Evolutionary conservation across 139 green algal species (phyloP).

Genomic region (Coelastrella sp.): DNA sequence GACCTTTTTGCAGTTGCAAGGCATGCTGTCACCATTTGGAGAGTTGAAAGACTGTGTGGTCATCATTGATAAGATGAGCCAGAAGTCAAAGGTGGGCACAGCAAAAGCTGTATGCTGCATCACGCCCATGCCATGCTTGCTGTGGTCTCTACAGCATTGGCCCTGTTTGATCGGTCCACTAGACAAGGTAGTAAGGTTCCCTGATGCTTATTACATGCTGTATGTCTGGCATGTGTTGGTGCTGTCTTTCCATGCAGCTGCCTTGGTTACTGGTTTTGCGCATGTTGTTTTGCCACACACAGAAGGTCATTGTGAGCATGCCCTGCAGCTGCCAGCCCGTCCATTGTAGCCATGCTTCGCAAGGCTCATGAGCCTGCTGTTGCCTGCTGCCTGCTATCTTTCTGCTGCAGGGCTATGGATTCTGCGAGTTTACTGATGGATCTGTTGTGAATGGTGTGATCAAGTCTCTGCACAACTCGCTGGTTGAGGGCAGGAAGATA

Average conservation of each 20-base stretch:
- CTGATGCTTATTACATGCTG: too few relatives aligned
- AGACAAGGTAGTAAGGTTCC: too few relatives aligned
- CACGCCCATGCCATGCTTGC: too few relatives aligned
- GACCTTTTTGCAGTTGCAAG: conserved; percentile 14
- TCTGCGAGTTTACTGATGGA: conserved; percentile 42
- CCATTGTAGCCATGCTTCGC: background rate
- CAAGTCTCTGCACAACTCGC: conserved; percentile 40
- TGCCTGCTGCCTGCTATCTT: background rate
- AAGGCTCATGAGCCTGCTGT: background rate
- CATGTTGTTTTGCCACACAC: background rate
- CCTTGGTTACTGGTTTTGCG: background rate
- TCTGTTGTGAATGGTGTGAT: conserved; percentile 33
- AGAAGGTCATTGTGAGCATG: too few relatives aligned
- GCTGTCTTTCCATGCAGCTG: too few relatives aligned
- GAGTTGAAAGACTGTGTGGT: conserved; percentile 84
- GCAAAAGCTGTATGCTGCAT: too few relatives aligned
- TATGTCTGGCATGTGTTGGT: too few relatives aligned
- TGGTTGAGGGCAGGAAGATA: conserved; percentile 41
- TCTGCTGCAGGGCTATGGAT: conserved; percentile 20
- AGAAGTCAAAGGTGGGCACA: conserved; percentile 78
- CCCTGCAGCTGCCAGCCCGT: background rate
- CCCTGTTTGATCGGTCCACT: too few relatives aligned
- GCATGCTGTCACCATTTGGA: conserved; percentile 76
- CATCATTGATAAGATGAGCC: conserved; percentile 84
- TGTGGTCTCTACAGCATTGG: too few relatives aligned